Conservation (phyloP, 345 rosid species). For the Arabidopsis thaliana region DNA sequence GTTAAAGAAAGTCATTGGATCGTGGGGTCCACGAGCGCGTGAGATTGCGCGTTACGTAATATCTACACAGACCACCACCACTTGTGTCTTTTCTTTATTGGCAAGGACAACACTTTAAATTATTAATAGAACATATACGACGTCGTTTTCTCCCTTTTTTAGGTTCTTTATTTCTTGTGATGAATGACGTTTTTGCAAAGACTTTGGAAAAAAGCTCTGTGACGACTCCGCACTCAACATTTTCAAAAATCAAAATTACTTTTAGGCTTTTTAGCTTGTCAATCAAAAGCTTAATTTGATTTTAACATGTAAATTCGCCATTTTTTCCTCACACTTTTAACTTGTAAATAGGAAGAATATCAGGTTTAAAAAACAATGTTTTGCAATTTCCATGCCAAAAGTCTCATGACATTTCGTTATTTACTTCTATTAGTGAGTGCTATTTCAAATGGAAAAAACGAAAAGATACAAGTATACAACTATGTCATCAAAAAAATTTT, state of each 20-base stretch:
- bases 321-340: too few relatives aligned
- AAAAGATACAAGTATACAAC: too few relatives aligned
- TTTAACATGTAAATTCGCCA: too few relatives aligned
- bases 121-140: constrained; percentile 41
- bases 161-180: not conserved
- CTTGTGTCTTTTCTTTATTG: constrained; percentile 46
- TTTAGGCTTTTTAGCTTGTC: not conserved
- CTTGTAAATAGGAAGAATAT: too few relatives aligned
- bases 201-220: constrained; percentile 26
- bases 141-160: constrained; percentile 42
- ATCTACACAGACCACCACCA: constrained; percentile 40
- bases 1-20: constrained; percentile 45
- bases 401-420: too few relatives aligned
- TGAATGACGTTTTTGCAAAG: constrained; percentile 27
- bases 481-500: too few relatives aligned
- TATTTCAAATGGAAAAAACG: too few relatives aligned
- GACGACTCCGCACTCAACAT: constrained; percentile 12
- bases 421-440: too few relatives aligned
- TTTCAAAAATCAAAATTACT: not conserved
- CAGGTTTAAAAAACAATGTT: too few relatives aligned
- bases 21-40: constrained; percentile 40
- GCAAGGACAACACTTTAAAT: constrained; percentile 10
- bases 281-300: not conserved
- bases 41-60: constrained; percentile 29
- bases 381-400: too few relatives aligned